Base-by-base conservation (phyloP, 345 rosid species). In the Aquilaria yunnanensis region DNA sequence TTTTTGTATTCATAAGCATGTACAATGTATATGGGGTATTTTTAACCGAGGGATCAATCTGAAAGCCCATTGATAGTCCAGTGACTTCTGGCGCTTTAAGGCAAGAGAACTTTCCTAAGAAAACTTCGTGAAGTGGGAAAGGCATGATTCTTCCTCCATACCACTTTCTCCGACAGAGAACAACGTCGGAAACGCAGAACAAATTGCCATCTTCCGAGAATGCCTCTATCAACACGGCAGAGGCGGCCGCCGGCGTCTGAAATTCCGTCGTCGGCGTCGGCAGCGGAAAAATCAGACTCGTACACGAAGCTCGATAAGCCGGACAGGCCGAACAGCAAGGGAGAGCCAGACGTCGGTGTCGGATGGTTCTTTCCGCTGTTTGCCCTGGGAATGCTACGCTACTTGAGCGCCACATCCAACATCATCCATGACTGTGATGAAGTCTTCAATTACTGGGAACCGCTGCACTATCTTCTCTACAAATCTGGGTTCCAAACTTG, bases 371-470 rank as follows among this genome's bases (percentile, higher is more conserved):
- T 82, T 68, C 89, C 89, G 59, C n/a, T 90, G 59, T 45, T 94
- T 9, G 89, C 85, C 12, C 67, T 94, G 14, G 96, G 88, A 51
- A 64, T 90, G 77, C 75, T 94, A 12, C 81, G 99, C 32, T 94
- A 94, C 80, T 86, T 94, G 91, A 94, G 99, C 78, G 96, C 96
- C 67, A 86, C 96, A 14, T 81, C 99, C n/a, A 94, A 94, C 67
- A 94, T 94, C 70, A 57, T 94, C 53, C 99, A 94, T 70, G 99
- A 94, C 80, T 94, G 99, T 69, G 97, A 94, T 48, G 99, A 90
- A 86, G 97, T 90, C 59, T 94, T 94, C 70, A 94, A 94, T 71
- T 94, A 94, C 75, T 94, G 99, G 99, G 97, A 94, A 71, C 99
- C 99, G 55, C 95, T 94, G 12, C 99, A 94, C 67, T 94, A 53